Evolutionary conservation across 2,329 filamentous ascomycete species (phyloP), one percentile per base, ranked within the genome.

Genomic region (Incumbomyces lentus): DNA sequence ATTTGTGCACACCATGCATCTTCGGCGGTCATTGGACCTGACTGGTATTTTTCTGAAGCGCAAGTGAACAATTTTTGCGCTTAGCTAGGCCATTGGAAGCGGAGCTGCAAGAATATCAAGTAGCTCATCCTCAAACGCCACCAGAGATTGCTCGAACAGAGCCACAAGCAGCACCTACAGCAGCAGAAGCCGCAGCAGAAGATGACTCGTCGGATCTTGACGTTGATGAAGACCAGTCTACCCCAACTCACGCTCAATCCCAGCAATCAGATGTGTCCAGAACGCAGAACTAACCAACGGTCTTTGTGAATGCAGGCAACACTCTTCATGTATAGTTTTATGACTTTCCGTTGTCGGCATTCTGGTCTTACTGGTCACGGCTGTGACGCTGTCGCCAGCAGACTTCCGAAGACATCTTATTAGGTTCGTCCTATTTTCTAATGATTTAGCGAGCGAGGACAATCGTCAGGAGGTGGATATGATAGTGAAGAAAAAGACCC

Each of bases 381-480:
- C 18, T 14, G 6, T 39, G 14, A n/a, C 18, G 17, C 30, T 38
- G 33, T 44, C 32, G 16, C 38, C 46, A 14, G 16, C 31, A 34
- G n/a, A 31, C 12, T 10, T 47, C 35, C 37, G 36, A 40, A 16
- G 30, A n/a, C 95, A 74, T 0, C 88, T 84, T 55, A 96, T 85
- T 66, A 96, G 96, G 5, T 87, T 89, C 16, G 78, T 78, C 67
- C 96, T 90, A 90, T 90, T 96, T 61, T 96, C 90, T 59, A 96
- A 88, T 55, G 80, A 85, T 56, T 81, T 76, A 22, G 94, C 75
- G 0, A 81, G 83, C 13, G 89, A 89, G 65, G 95, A 89, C 65
- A 96, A n/a, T n/a, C n/a, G 90, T 52, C 92, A 90, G 0, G 90
- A 96, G 61, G 92, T 94, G 78, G 96, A 96, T 70, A 81, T 96